These are phyloP conservation scores for Lactarius trivialis DNA, from an alignment of 768 basidiomycete genomes.

Conservation along the genomic window DNA sequence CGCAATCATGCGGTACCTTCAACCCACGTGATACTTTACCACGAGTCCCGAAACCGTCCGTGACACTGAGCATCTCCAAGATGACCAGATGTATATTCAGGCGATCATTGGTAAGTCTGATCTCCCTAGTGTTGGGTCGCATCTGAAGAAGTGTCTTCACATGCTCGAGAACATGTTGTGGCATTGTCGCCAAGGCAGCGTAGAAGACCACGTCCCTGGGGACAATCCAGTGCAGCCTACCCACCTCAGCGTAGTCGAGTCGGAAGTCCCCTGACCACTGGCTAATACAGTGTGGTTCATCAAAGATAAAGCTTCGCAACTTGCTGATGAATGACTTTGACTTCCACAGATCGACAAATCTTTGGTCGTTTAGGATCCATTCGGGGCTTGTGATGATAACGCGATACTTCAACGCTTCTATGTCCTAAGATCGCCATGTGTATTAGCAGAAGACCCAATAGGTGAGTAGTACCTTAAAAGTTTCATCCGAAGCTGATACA, in stretches of 20 bases:
- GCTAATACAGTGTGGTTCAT: background rate
- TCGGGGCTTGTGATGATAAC: background rate
- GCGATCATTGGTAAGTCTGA: too few relatives aligned
- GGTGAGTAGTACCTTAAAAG: too few relatives aligned
- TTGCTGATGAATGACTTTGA: background rate
- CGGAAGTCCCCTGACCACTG: background rate
- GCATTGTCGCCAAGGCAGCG: background rate
- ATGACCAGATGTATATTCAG: too few relatives aligned
- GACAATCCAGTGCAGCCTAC: background rate
- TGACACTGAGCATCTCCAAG: too few relatives aligned
- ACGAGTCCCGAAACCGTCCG: too few relatives aligned
- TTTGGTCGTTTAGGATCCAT: background rate
- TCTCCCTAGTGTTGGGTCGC: too few relatives aligned
- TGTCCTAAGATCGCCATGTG: background rate
- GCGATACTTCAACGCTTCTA: too few relatives aligned
- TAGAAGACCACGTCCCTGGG: background rate
- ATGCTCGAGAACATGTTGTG: background rate
- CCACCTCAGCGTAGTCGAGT: background rate
- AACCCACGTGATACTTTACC: too few relatives aligned
- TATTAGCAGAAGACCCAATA: too few relatives aligned
- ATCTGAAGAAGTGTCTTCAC: too few relatives aligned
- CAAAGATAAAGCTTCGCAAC: background rate
- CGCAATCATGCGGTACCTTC: too few relatives aligned
- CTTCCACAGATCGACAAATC: background rate
- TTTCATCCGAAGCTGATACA: background rate